Percentiles rank a stretch among this genome's conserved stretches.
Conservation (phyloP, 176 grass and related monocot genomes). For the Cenchrus fungigraminus region DNA sequence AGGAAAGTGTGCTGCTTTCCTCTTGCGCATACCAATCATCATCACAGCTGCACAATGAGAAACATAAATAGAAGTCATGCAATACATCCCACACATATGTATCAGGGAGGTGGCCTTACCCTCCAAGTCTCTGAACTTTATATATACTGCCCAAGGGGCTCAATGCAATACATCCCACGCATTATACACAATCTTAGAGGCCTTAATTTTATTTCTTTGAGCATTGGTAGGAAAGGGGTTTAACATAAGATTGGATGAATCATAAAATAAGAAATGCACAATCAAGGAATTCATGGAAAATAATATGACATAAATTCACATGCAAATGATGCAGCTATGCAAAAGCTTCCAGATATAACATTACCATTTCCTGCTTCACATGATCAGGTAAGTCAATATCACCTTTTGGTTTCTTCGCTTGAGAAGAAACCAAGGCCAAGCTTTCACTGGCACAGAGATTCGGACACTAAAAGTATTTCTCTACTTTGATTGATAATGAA, state of each 20-base stretch:
- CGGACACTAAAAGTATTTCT: conserved; percentile 5
- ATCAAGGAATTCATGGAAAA: conserved; percentile 30
- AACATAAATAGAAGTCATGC: conserved; percentile 41
- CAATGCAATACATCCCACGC: too few species aligned
- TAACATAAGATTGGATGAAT: conserved; percentile 12
- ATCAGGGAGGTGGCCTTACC: too few species aligned
- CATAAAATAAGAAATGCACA: conserved; percentile 23
- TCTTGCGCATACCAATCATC: conserved; percentile 81
- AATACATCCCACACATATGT: neutral
- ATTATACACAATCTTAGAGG: too few species aligned
- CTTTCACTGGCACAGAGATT: conserved; percentile 28
- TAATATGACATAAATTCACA: conserved; percentile 17
- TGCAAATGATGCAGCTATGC: conserved; percentile 2
- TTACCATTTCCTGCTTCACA: conserved; percentile 16
- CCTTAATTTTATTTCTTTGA: conserved; percentile 24
- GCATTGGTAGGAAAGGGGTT: conserved; percentile 4
- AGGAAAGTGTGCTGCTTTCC: conserved; percentile 75
- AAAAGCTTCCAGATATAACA: conserved; percentile 24
- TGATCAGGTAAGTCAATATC: conserved; percentile 27
- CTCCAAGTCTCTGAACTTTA: too few species aligned
- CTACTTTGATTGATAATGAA: neutral
- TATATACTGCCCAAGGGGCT: too few species aligned
- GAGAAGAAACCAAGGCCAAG: neutral
- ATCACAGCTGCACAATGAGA: conserved; percentile 60
- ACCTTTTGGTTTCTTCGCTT: conserved; percentile 5